phyloP scores from a whole-genome alignment of 805 yeast genomes.

The Starmerella cellae region DNA sequence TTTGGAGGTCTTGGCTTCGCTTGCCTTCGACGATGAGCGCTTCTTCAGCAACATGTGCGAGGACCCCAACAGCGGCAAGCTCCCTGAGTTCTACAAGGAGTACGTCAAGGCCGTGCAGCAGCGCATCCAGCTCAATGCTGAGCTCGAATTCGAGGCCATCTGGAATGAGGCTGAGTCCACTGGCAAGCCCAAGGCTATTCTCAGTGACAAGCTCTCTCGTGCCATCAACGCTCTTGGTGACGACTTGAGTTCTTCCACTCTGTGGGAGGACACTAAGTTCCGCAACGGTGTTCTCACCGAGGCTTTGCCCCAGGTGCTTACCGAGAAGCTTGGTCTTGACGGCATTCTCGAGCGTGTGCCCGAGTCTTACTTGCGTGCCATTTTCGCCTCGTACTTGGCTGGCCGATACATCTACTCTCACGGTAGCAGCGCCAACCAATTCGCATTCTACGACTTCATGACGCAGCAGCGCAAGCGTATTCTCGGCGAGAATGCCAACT shows the following conservation, averaged over 20 bases:
- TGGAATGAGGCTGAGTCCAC: constrained; percentile 63
- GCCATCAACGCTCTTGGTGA: constrained; percentile 78
- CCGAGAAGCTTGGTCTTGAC: constrained; percentile 48
- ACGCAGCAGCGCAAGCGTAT: constrained; percentile 19
- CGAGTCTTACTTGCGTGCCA: constrained; percentile 70
- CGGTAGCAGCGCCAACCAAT: constrained; percentile 66
- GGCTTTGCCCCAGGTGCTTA: constrained; percentile 64
- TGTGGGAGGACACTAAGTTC: constrained; percentile 73
- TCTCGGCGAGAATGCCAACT: neutral
- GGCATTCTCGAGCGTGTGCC: constrained; percentile 68
- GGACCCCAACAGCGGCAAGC: constrained; percentile 32
- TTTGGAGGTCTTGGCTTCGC: constrained; percentile 85
- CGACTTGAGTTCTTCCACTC: constrained; percentile 63
- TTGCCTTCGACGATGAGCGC: constrained; percentile 73
- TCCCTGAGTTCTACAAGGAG: constrained; percentile 64
- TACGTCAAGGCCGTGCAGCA: constrained; percentile 77
- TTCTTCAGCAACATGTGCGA: constrained; percentile 73
- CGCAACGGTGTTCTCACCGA: constrained; percentile 63
- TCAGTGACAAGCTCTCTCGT: constrained; percentile 71
- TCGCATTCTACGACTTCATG: constrained; percentile 36
- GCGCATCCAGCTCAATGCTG: constrained; percentile 64
- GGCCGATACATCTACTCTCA: constrained; percentile 71
- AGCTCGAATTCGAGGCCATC: constrained; percentile 69
- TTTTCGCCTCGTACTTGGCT: constrained; percentile 76
- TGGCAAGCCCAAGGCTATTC: constrained; percentile 43